Percentiles rank a stretch among this genome's conserved stretches.
Evolutionary conservation across 768 basidiomycete genomes (phyloP).

Genomic region (Hericium coralloides): DNA sequence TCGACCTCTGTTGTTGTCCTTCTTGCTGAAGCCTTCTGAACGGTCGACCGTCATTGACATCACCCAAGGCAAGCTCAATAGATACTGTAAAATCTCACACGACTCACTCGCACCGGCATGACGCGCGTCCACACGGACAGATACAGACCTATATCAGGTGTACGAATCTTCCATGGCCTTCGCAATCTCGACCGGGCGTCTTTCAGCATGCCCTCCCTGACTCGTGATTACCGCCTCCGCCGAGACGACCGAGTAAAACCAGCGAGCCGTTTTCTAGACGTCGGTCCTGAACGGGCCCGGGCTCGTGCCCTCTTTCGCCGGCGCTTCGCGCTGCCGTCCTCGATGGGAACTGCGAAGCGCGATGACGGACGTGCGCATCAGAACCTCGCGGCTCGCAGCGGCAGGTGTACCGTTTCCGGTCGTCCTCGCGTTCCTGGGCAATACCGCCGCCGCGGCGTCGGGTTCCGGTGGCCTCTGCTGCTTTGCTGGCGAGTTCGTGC

Average conservation of each 20-base stretch:
- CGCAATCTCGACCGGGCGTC: too few relatives aligned
- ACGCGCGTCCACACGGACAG: neutral
- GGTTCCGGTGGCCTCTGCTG: neutral
- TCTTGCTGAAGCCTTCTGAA: too few relatives aligned
- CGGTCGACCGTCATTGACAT: too few relatives aligned
- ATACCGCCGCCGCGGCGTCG: neutral
- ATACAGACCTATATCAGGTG: neutral
- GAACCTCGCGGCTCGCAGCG: neutral
- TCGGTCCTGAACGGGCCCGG: neutral
- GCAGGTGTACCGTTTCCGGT: neutral
- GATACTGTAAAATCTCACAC: too few relatives aligned
- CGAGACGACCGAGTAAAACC: neutral
- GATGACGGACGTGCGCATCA: neutral
- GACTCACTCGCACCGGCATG: neutral
- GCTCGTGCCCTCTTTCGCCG: neutral
- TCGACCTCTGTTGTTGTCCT: too few relatives aligned
- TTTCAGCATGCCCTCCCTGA: too few relatives aligned
- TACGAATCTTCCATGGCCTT: too few relatives aligned
- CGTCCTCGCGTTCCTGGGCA: neutral
- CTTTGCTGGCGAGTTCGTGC: neutral
- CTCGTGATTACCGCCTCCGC: neutral
- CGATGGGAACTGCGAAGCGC: neutral
- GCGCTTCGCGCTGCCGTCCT: neutral
- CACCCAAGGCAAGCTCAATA: too few relatives aligned
- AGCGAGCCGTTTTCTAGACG: neutral